Percentiles rank a stretch among this genome's conserved stretches.
Conservation (phyloP, 176 grass and related monocot genomes). For the Lolium multiflorum region DNA sequence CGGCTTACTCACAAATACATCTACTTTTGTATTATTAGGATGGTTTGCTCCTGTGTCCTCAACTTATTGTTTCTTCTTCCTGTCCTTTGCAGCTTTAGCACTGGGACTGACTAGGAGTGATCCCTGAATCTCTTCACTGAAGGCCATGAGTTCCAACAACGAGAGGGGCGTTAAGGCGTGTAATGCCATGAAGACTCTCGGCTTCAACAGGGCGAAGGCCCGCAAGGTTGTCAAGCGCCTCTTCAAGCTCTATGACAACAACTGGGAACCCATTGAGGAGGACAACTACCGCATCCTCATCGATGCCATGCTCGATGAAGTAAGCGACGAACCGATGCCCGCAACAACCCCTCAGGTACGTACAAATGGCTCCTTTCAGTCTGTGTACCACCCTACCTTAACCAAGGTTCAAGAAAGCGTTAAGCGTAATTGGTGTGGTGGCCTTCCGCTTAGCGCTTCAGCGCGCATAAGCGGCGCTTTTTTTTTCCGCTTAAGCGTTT, state of each 20-base stretch:
- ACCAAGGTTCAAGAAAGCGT: too few relatives aligned
- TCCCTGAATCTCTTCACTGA: neutral
- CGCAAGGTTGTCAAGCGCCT: conserved; percentile 57
- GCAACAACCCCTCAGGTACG: neutral
- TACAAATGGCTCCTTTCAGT: neutral
- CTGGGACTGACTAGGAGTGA: neutral
- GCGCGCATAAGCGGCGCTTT: too few relatives aligned
- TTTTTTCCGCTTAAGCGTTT: too few relatives aligned
- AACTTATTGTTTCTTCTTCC: neutral
- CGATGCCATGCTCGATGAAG: conserved; percentile 55
- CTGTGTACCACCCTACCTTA: neutral
- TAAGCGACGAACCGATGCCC: neutral
- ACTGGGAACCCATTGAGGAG: conserved; percentile 79
- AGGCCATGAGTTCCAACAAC: conserved; percentile 30
- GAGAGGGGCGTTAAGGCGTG: conserved; percentile 48
- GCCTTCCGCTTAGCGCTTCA: too few relatives aligned
- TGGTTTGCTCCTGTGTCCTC: neutral
- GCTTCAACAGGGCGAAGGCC: conserved; percentile 47
- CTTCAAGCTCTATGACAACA: conserved; percentile 48
- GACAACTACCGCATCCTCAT: conserved; percentile 63
- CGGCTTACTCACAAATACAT: neutral
- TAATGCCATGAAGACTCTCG: conserved; percentile 59
- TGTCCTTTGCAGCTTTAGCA: neutral
- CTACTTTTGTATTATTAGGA: neutral
- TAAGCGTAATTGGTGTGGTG: too few relatives aligned